Evolutionary conservation across 306 rosid genomes (phyloP), one percentile per base, ranked within the genome.

Genomic region (Cicer chorassanicum): DNA sequence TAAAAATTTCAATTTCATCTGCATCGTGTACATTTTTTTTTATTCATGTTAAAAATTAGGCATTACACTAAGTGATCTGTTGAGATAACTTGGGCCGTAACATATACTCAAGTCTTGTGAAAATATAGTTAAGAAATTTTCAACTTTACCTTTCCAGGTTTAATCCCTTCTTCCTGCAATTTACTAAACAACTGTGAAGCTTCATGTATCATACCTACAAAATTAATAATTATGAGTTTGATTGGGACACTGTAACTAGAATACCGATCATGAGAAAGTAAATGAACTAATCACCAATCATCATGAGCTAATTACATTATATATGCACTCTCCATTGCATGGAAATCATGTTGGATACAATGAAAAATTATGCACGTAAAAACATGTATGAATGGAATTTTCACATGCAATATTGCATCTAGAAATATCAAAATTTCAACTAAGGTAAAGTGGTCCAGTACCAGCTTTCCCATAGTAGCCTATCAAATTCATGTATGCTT

Each of bases 381-480:
- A 73, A 54, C 69, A 75, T 53, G 77, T 50, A 73, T 16, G 7
- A 64, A 50, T 63, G 51, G 59, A 40, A 39, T 49, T 43, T n/a
- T 50, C 62, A 40, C 15, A 49, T 75, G 61, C 45, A 72, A 41
- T 6, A 65, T 78, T 49, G 43, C 34, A 73, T 68, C 51, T n/a
- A 55, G 14, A 79, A 74, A 70, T 40, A 74, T 74, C 67, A 79
- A 16, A 70, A 63, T 5, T 74, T 38, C 16, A 48, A 61, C 53
- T 21, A 11, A 68, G 70, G 57, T 53, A 9, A 66, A 71, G 34
- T 60, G 64, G 71, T 72, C 55, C 15, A 8, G 40, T 90, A 93
- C 98, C 98, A 77, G 94, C 91, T 78, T 93, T 93, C 75, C 97
- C 98, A 51, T 86, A 93, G 84, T 77, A 87, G 86, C 88, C 90